These are phyloP conservation scores for Salix viminalis DNA, from an alignment of 345 rosid genomes.

Conservation along the genomic window DNA sequence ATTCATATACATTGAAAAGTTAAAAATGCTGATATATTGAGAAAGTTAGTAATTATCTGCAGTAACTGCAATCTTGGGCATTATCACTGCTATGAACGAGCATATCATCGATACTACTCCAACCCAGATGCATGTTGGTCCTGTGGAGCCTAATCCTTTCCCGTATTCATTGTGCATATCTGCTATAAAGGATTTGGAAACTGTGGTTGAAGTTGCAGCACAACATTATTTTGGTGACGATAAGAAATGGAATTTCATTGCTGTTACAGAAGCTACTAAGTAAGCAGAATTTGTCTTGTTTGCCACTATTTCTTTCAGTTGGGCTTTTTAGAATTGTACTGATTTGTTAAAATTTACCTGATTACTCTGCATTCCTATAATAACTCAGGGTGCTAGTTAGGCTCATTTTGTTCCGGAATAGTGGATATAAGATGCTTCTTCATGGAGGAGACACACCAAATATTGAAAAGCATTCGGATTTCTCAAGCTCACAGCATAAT, in stretches of 20 bases:
- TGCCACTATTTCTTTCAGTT: not conserved
- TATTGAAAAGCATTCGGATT: slow-evolving; percentile 38
- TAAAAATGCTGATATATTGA: slow-evolving; percentile 12
- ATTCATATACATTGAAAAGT: not conserved
- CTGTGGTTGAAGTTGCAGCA: slow-evolving; percentile 82
- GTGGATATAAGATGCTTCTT: slow-evolving; percentile 90
- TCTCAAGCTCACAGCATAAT: slow-evolving; percentile 34
- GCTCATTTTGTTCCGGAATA: slow-evolving; percentile 59
- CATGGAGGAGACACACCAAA: slow-evolving; percentile 85
- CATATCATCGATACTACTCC: slow-evolving; percentile 76
- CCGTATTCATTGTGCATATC: slow-evolving; percentile 75
- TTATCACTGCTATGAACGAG: slow-evolving; percentile 76
- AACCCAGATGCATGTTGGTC: slow-evolving; percentile 28
- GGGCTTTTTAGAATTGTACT: not conserved
- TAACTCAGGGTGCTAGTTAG: slow-evolving; percentile 59
- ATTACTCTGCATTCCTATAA: slow-evolving; percentile 13
- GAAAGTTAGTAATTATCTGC: slow-evolving; percentile 35
- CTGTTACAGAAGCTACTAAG: slow-evolving; percentile 75
- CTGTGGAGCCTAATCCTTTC: slow-evolving; percentile 41
- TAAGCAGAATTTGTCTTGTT: slow-evolving; percentile 32
- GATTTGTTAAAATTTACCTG: slow-evolving; percentile 4
- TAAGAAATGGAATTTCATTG: slow-evolving; percentile 84
- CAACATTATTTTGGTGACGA: slow-evolving; percentile 71
- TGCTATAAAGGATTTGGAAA: slow-evolving; percentile 77
- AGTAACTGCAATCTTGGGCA: slow-evolving; percentile 81